phyloP scores from a whole-genome alignment of 202 grass and related monocot species.

The Cymbopogon flexuosus region DNA sequence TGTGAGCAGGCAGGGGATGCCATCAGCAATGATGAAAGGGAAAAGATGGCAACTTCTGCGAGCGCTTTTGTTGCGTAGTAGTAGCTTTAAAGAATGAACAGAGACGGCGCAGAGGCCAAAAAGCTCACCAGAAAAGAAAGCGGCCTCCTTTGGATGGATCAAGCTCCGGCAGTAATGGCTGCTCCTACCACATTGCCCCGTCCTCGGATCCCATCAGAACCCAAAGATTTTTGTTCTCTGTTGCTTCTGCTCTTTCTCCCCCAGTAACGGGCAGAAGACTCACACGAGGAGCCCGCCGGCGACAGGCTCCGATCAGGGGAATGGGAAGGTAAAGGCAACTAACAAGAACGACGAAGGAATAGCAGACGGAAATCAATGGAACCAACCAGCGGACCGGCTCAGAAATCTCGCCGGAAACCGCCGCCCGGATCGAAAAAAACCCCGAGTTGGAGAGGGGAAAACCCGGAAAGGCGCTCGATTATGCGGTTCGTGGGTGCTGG shows the following conservation, averaged over 20 bases:
- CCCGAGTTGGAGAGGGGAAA: background rate
- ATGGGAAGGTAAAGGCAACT: background rate
- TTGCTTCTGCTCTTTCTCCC: background rate
- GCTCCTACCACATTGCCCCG: conserved; percentile 29
- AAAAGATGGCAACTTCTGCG: conserved; percentile 45
- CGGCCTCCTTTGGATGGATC: conserved; percentile 32
- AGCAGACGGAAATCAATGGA: background rate
- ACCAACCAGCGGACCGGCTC: background rate
- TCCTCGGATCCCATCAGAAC: background rate
- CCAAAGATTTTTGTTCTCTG: background rate
- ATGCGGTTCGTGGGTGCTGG: conserved; percentile 26
- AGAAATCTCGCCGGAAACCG: conserved; percentile 30
- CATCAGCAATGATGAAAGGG: conserved; percentile 43
- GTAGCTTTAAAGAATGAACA: conserved; percentile 64
- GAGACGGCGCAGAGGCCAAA: conserved; percentile 33
- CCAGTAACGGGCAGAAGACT: background rate
- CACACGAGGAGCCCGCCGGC: background rate
- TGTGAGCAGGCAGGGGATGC: conserved; percentile 21
- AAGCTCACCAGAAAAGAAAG: conserved; percentile 44
- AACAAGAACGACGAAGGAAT: background rate
- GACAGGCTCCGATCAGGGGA: background rate
- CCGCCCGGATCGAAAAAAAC: background rate
- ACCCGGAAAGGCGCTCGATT: conserved; percentile 24
- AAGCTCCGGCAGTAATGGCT: conserved; percentile 30
- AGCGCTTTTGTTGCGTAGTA: conserved; percentile 33